A percentile compares a stretch with the other conserved stretches of the same genome.
Conservation (phyloP, 202 grass and related monocot species). For the Zoysia matrella region DNA sequence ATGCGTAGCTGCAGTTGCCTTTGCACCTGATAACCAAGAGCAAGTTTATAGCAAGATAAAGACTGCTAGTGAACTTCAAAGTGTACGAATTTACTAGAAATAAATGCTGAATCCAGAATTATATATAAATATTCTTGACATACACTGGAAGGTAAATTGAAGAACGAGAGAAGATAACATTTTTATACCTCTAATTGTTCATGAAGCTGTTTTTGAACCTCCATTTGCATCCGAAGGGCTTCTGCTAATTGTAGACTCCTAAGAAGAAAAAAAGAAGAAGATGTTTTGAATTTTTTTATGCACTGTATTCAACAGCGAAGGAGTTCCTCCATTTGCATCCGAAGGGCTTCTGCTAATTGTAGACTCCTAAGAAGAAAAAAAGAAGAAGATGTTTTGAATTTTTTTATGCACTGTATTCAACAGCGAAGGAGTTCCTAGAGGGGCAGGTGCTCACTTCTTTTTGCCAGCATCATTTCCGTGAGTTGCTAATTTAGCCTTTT, state of each 20-base stretch:
- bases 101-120: neutral
- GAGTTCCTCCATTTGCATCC: constrained; percentile 66
- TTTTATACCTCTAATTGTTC: constrained; percentile 77
- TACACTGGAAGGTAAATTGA: too few species aligned
- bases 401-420: too few species aligned
- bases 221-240: constrained; percentile 84
- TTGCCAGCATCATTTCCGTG: constrained; percentile 40
- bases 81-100: neutral
- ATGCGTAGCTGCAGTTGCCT: constrained; percentile 72
- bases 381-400: too few species aligned
- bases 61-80: constrained; percentile 3
- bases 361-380: constrained; percentile 47
- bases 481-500: constrained; percentile 43
- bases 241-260: constrained; percentile 68
- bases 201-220: constrained; percentile 91
- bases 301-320: neutral
- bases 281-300: too few species aligned
- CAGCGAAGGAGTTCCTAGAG: neutral
- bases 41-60: neutral
- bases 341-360: constrained; percentile 72
- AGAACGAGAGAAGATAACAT: too few species aligned
- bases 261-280: neutral
- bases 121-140: too few species aligned
- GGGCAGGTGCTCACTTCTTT: constrained; percentile 57
- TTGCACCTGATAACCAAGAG: constrained; percentile 67